Conservation (phyloP, 108 stramenopile species). For the Nitzschia sp. region DNA sequence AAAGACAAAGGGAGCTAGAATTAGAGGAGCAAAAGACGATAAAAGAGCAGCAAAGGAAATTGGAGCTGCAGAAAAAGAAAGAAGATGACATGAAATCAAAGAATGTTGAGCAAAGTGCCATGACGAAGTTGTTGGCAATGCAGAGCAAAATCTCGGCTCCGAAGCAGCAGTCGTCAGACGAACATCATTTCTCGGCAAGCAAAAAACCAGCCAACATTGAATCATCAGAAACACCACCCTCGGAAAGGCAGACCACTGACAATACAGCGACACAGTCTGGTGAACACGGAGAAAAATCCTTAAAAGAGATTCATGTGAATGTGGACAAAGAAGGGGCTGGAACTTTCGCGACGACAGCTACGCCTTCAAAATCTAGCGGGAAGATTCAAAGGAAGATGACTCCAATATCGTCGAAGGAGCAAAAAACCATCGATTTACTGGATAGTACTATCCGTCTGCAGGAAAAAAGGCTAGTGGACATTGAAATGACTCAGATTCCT, state of each 20-base stretch:
- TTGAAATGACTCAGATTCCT: slow-evolving; percentile 29
- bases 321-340: too few relatives aligned
- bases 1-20: slow-evolving; percentile 1
- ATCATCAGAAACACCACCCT: background rate
- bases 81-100: slow-evolving; percentile 11
- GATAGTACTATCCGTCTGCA: slow-evolving; percentile 21
- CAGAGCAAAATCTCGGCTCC: slow-evolving; percentile 3
- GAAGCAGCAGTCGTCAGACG: background rate
- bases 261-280: background rate
- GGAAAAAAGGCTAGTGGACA: slow-evolving; percentile 25
- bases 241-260: background rate
- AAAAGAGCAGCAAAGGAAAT: slow-evolving; percentile 6
- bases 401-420: slow-evolving; percentile 14
- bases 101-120: slow-evolving; percentile 26
- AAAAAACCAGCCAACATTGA: background rate
- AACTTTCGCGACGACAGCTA: background rate
- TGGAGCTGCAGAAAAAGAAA: background rate
- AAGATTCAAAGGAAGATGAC: background rate
- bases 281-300: background rate
- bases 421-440: slow-evolving; percentile 33
- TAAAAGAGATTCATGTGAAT: background rate
- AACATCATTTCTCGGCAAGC: too few relatives aligned
- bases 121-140: slow-evolving; percentile 34
- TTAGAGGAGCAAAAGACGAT: background rate
- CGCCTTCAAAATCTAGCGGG: background rate